Base-by-base conservation (phyloP, 148 eudicot species). In the Pouteria glomerata region DNA sequence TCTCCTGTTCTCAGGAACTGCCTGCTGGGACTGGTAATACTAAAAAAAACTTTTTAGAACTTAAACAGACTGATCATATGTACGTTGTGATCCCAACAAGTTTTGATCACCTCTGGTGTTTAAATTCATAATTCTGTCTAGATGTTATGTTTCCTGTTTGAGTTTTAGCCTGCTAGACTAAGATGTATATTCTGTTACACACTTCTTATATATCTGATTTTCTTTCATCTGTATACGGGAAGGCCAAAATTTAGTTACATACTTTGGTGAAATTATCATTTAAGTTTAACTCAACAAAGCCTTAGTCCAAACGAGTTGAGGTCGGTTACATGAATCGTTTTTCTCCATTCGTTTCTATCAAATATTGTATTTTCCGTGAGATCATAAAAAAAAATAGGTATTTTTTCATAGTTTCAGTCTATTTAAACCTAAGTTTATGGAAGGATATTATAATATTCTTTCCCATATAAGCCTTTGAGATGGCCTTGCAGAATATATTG, bases 11-110 rank as follows among this genome's bases (percentile, higher is more conserved):
- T 66, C 47, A 84, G 70, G 77, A 79, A 81, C 73, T 85, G 96
- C 88, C 83, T 96, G 78, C 72, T 96, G 73, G 80, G 82, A 79
- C 75, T 85, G 99, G 99, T 96, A 92, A 72, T 70, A 26, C 31
- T 70, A 35, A 45, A 30, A 24, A 41, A n/a, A 15, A 35, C 70
- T 6, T 48, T 63, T 69, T 63, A 70, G 42, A 41, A 41, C 48
- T 23, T 24, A 56, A 68, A 14, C 3, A 42, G 23, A 52, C 53
- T 11, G 30, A 21, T 2, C 29, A 41, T 31, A 10, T 45, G 21
- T 31, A 48, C 48, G 55, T 56, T 35, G 31, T 37, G 61, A n/a
- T 31, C 4, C 33, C 35, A 53, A 29, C 33, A 24, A 35, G 64
- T 56, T 66, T 33, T 10, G 27, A 71, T 57, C 8, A 41, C 45